A percentile compares a stretch with the other conserved stretches of the same genome.
Evolutionary conservation across 768 basidiomycete genomes (phyloP).

Genomic region (Mycena amicta): DNA sequence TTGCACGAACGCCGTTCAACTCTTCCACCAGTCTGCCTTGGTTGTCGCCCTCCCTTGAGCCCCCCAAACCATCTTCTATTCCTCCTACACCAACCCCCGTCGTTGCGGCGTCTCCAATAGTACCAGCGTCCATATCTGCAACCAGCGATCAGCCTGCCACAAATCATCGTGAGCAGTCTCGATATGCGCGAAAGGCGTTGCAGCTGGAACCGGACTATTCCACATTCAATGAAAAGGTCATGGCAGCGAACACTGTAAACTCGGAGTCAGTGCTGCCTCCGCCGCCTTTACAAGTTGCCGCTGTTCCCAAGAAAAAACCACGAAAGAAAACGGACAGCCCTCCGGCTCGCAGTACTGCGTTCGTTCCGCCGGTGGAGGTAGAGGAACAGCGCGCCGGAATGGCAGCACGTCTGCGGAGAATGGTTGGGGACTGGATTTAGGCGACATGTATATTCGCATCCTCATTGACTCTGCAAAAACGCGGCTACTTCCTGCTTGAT

Average conservation of each 20-base stretch:
- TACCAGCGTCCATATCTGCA: too few relatives aligned
- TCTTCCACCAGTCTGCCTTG: not conserved
- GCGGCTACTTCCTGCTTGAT: conserved; percentile 10
- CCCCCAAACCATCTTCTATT: not conserved
- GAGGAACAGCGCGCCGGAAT: not conserved
- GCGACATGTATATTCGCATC: not conserved
- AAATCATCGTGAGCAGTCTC: too few relatives aligned
- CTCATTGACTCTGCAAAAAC: not conserved
- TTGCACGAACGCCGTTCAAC: not conserved
- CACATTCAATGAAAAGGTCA: too few relatives aligned
- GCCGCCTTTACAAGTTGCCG: too few relatives aligned
- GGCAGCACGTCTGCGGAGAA: not conserved
- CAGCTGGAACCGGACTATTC: too few relatives aligned
- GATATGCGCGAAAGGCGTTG: too few relatives aligned
- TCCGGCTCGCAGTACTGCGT: too few relatives aligned
- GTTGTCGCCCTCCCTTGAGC: not conserved
- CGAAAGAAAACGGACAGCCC: too few relatives aligned
- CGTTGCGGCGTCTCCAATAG: not conserved
- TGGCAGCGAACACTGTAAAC: too few relatives aligned
- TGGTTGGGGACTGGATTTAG: not conserved
- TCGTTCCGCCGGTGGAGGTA: not conserved
- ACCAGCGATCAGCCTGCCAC: too few relatives aligned
- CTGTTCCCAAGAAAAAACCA: not conserved
- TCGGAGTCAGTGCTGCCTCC: too few relatives aligned
- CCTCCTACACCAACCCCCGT: not conserved